Evolutionary conservation across 2,329 filamentous ascomycete species (phyloP).

Genomic region (Lachnellula hyalina): DNA sequence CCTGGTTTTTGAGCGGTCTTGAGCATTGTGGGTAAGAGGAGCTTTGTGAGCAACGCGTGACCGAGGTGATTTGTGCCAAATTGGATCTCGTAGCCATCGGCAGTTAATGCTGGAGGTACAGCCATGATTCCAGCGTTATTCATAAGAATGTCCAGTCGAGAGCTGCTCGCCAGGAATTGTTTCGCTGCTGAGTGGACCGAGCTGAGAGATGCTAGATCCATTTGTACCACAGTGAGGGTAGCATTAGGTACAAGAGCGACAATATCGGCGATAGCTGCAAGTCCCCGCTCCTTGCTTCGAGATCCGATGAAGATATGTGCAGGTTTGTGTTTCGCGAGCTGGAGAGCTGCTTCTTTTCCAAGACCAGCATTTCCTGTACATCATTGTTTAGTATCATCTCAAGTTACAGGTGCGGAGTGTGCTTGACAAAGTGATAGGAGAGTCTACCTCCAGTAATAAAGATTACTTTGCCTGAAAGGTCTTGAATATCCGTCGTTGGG

Average conservation of each 20-base stretch:
- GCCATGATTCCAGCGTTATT: constrained; percentile 43
- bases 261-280: constrained; percentile 20
- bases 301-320: constrained; percentile 35
- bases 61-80: constrained; percentile 46
- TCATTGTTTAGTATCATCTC: not conserved
- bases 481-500: constrained; percentile 31
- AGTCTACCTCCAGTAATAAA: constrained; percentile 39
- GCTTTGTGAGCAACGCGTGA: constrained; percentile 40
- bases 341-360: constrained; percentile 37
- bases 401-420: not conserved
- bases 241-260: constrained; percentile 6
- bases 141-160: constrained; percentile 41
- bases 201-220: constrained; percentile 41
- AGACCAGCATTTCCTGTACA: constrained; percentile 41
- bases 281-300: constrained; percentile 32
- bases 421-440: not conserved
- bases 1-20: constrained; percentile 17
- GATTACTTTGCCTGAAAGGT: constrained; percentile 36
- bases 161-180: constrained; percentile 31
- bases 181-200: constrained; percentile 39
- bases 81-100: constrained; percentile 44
- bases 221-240: constrained; percentile 12
- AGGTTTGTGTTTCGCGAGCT: constrained; percentile 37
- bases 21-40: constrained; percentile 32
- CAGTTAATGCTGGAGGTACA: constrained; percentile 33